Base-by-base conservation (phyloP, 257 asterid species). In the Plantago major region DNA sequence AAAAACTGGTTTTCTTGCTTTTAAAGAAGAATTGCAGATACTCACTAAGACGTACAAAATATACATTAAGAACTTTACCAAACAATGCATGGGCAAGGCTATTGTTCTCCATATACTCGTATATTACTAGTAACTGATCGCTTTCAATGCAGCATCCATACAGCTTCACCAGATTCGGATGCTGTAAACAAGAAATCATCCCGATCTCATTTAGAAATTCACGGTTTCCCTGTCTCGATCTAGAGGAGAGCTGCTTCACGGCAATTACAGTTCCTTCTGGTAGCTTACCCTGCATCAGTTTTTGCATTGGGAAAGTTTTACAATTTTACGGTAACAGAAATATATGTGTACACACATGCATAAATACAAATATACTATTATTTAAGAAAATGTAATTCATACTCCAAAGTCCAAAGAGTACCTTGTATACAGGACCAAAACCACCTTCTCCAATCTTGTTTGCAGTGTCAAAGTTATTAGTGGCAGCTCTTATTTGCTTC, bases 391-490 rank as follows among this genome's bases (percentile, higher is more conserved):
- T 2, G 26, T 22, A 22, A 22, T 22, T 22, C 6, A 1, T 33
- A 33, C 6, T 33, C 40, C 40, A 33, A 4, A 33, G 6, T 33
- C 40, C 40, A 33, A 33, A 33, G 40, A 33, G 11, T 69, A 85
- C 95, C 96, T 86, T 91, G 87, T 78, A 88, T 43, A 91, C 98
- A 1, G 98, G 79, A 52, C 98, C 98, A 48, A 91, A 91, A 72
- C 98, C 98, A 54, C 98, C 98, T 78, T 91, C 98, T 43, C 96
- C 98, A 52, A 91, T 79, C 81, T 88, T 91, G 71, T 85, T 85
- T 54, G 75, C 54, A 38, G 73, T 53, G 66, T 86, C 90, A 46
- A 91, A 91, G 87, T 91, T 81, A 67, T 82, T 82, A 2, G 96
- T 91, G n/a, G 98, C 95, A 55, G 77, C 74, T 80, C 80, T 84